These are phyloP conservation scores for Solanum etuberosum DNA, from an alignment of 257 asterid genomes.

Conservation along the genomic window DNA sequence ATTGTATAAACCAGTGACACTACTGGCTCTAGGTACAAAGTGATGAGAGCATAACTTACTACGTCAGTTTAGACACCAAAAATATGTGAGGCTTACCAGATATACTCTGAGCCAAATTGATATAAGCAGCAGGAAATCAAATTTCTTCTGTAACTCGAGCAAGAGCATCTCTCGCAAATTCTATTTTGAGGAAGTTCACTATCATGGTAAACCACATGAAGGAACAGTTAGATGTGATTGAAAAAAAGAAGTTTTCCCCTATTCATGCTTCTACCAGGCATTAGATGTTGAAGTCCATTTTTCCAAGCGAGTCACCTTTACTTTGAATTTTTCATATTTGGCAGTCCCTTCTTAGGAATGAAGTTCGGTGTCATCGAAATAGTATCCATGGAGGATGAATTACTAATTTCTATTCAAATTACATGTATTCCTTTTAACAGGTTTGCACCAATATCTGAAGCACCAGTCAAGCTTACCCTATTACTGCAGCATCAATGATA, in stretches of 20 bases:
- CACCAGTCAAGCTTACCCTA: slow-evolving; percentile 32
- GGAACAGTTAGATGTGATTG: background rate
- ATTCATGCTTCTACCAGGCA: background rate
- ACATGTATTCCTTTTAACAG: background rate
- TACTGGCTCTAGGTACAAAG: background rate
- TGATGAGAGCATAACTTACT: background rate
- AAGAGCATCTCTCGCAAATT: background rate
- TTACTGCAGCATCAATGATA: slow-evolving; percentile 68
- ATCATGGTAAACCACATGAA: background rate
- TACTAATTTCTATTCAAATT: background rate
- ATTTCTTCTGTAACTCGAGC: background rate
- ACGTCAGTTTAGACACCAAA: background rate
- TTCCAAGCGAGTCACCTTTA: background rate
- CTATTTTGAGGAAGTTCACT: background rate
- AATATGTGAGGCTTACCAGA: background rate
- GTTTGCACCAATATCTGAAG: background rate
- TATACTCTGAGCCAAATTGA: background rate
- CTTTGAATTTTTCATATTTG: background rate
- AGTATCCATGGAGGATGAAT: background rate
- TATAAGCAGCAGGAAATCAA: background rate
- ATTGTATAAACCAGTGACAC: background rate
- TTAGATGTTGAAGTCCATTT: background rate
- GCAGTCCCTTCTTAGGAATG: background rate
- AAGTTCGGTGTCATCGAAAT: background rate
- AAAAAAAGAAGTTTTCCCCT: background rate